Base-by-base conservation (phyloP, 2,329 filamentous ascomycete genomes). In the Scedosporium aurantiacum region DNA sequence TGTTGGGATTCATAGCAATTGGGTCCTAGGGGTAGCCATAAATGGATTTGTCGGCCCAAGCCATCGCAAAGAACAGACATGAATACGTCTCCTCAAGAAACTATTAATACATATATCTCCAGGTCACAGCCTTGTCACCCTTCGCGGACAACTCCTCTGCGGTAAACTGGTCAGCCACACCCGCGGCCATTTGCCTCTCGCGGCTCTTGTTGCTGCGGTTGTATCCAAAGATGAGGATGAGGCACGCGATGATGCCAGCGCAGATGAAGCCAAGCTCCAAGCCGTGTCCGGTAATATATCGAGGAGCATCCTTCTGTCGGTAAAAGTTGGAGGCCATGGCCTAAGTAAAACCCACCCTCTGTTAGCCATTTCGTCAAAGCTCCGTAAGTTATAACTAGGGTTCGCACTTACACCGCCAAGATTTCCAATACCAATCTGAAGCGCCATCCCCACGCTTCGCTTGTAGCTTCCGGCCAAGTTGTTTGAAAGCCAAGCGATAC, bases 281-380 rank as follows among this genome's bases (percentile, higher is more conserved):
- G 0, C 68, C 74, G 63, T 82, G 80, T 0, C 81, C 80, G 0
- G 82, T 69, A 3, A 75, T 72, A 59, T 81, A 83, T 4, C 75
- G 72, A 0, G 81, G 80, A 1, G 68, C 67, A 62, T 83, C 80
- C 4, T 69, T 70, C 28, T 73, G 69, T 3, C 86, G 79, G 66
- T 90, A 90, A 66, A 90, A 89, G 67, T 90, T 90, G 4, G 84
- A 86, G 0, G 86, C 84, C 81, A 89, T 87, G 1, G 85, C 86
- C 74, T 77, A n/a, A 2, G 7, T 3, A 28, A 27, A n/a, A n/a
- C n/a, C n/a, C n/a, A n/a, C 23, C 32, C 10, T 16, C 14, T 28
- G 25, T 59, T 59, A 50, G 57, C 21, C 7, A 59, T 23, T 50
- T 47, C 21, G 2, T 16, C 8, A 7, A 7, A 45, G 6, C 1